Evolutionary conservation across 1,139 yeast genomes (phyloP), one percentile per base, ranked within the genome.

Genomic region (Martiniozyma asiatica): DNA sequence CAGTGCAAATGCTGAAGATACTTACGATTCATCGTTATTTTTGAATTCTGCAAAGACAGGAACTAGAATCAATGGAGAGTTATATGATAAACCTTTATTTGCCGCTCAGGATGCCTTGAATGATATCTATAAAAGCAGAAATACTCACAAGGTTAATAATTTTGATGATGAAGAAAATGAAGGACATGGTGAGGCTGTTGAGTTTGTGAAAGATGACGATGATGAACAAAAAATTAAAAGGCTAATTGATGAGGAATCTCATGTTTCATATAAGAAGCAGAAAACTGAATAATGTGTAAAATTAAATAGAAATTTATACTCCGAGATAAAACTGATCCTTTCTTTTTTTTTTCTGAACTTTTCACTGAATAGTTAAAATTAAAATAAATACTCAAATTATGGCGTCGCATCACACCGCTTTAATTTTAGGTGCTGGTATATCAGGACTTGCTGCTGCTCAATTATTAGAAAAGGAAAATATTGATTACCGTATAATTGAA

Each of bases 401-500:
- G n/a, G n/a, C n/a, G 14, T 19, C 24, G 20, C 32, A 45, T 14
- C 31, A 42, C 19, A 36, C 42, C 19, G 71, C 63, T 6, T 49
- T 67, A 1, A 61, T 84, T 6, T 59, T 84, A 8, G 96, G 96
- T 3, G 94, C 82, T 8, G 95, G 96, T 0, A 70, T 80, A 6
- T 56, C 94, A 1, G 95, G 94, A 0, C 59, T 84, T 24, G 75
- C 78, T 41, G 81, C 94, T 1, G 89, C 92, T 0, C 63, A 73
- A 4, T 67, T 65, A 4, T 59, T 84, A 5, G 50, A 67, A 9
- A 45, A 51, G 10, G 45, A 56, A 2, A 63, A 68, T 0, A 55
- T 64, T 9, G 66, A 65, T 9, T 53, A 59, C 14, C 56, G 65
- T 25, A 47, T 72, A 1, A 37, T 76, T 4, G 85, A 76, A 42